A percentile compares a stretch with the other conserved stretches of the same genome.
These are phyloP conservation scores for Kwoniella bestiolae DNA, from an alignment of 768 basidiomycete genomes.

Conservation along the genomic window DNA sequence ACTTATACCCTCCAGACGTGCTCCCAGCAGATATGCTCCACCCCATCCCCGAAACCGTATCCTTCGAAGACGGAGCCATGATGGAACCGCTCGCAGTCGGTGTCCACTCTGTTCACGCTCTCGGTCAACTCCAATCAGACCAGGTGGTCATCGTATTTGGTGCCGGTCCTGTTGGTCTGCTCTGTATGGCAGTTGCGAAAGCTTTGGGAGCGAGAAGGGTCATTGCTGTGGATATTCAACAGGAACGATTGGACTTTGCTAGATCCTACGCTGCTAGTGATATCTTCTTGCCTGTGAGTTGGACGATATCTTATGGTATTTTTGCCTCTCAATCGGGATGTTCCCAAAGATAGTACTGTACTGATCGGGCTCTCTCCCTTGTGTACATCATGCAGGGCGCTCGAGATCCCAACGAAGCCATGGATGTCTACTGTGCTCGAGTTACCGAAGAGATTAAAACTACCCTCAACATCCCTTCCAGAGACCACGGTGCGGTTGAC, in stretches of 20 bases:
- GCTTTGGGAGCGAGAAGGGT: conserved; percentile 84
- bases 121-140: conserved; percentile 69
- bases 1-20: conserved; percentile 16
- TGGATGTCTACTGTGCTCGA: conserved; percentile 22
- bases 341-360: too few species aligned
- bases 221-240: conserved; percentile 68
- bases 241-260: conserved; percentile 80
- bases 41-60: conserved; percentile 76
- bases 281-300: conserved; percentile 53
- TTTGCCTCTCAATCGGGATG: too few species aligned
- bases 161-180: conserved; percentile 73
- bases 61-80: conserved; percentile 94
- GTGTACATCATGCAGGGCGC: too few species aligned
- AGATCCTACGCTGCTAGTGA: conserved; percentile 82
- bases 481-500: conserved; percentile 74
- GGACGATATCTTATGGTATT: background rate
- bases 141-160: conserved; percentile 70
- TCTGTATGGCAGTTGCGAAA: conserved; percentile 93
- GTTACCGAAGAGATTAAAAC: conserved; percentile 46
- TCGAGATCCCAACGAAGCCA: conserved; percentile 19
- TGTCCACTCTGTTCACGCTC: conserved; percentile 78
- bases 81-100: conserved; percentile 94
- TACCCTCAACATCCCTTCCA: conserved; percentile 69
- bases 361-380: background rate
- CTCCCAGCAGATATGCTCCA: conserved; percentile 74